Conservation (phyloP, 2,329 filamentous ascomycete species). For the Fusarium torulosum region DNA sequence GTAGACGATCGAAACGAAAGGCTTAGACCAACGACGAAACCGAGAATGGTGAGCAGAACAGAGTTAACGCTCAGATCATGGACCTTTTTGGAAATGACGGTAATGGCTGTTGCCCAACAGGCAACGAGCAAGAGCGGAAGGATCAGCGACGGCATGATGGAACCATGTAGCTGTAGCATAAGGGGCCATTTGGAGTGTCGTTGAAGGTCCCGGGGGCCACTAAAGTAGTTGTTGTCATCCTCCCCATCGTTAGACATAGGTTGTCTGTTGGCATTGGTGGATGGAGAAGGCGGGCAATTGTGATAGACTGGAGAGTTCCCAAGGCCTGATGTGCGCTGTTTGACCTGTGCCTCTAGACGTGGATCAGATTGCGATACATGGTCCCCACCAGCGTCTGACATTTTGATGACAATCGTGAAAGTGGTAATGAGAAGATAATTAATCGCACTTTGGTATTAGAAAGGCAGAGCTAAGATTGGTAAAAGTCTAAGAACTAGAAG, state of each 20-base stretch:
- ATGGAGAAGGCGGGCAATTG: background rate
- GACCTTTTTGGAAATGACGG: constrained; percentile 64
- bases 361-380: background rate
- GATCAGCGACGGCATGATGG: constrained; percentile 79
- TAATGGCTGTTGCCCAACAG: constrained; percentile 75
- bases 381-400: constrained; percentile 7
- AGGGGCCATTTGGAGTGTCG: constrained; percentile 82
- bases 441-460: too few species aligned
- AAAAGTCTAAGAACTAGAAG: too few species aligned
- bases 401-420: background rate
- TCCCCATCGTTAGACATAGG: background rate
- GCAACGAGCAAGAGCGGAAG: constrained; percentile 74
- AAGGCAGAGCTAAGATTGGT: too few species aligned
- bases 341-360: background rate
- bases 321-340: background rate
- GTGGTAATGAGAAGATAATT: background rate
- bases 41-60: constrained; percentile 76
- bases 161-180: constrained; percentile 81
- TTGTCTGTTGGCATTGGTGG: background rate
- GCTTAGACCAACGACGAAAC: constrained; percentile 83
- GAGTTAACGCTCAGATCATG: constrained; percentile 55
- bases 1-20: constrained; percentile 82
- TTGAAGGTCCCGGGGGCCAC: constrained; percentile 74
- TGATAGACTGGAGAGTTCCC: background rate
- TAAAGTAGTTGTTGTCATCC: constrained; percentile 69